These are phyloP conservation scores for Microdochium paspali DNA, from an alignment of 2,329 filamentous ascomycete genomes.

Conservation along the genomic window DNA sequence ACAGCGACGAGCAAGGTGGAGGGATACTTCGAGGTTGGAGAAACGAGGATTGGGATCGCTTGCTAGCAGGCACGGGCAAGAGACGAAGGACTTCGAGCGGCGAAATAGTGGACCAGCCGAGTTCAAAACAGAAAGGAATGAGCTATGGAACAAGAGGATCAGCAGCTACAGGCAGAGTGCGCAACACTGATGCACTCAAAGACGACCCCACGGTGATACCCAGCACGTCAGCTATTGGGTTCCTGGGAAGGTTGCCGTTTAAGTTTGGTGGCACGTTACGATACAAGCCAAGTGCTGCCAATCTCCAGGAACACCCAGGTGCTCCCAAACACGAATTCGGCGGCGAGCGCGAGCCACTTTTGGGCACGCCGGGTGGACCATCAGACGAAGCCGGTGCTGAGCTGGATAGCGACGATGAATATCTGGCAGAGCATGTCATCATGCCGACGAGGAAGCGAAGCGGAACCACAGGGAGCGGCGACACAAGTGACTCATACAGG, in stretches of 20 bases:
- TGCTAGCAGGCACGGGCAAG: conserved; percentile 60
- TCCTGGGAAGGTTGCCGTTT: conserved; percentile 75
- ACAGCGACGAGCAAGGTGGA: conserved; percentile 34
- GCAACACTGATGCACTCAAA: conserved; percentile 18
- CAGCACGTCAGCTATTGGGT: conserved; percentile 75
- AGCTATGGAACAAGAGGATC: conserved; percentile 45
- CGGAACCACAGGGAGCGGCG: conserved; percentile 68
- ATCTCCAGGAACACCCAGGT: conserved; percentile 79
- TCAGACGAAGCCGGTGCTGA: conserved; percentile 5
- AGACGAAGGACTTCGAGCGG: conserved; percentile 7
- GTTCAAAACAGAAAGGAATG: conserved; percentile 63
- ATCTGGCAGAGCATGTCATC: not conserved
- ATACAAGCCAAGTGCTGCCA: conserved; percentile 86
- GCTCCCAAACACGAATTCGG: conserved; percentile 27
- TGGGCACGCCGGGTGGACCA: conserved; percentile 24
- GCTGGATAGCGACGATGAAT: conserved; percentile 8
- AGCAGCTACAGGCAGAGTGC: not conserved
- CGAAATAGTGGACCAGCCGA: conserved; percentile 18
- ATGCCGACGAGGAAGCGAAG: conserved; percentile 50
- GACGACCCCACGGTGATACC: conserved; percentile 87
- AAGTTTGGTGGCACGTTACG: conserved; percentile 72
- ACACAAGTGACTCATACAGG: conserved; percentile 76
- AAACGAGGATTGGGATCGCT: conserved; percentile 73
- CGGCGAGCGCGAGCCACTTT: conserved; percentile 60
- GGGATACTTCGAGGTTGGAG: conserved; percentile 66